Evolutionary conservation across 116 monocot genomes (phyloP).

Genomic region (Cymodocea nodosa): DNA sequence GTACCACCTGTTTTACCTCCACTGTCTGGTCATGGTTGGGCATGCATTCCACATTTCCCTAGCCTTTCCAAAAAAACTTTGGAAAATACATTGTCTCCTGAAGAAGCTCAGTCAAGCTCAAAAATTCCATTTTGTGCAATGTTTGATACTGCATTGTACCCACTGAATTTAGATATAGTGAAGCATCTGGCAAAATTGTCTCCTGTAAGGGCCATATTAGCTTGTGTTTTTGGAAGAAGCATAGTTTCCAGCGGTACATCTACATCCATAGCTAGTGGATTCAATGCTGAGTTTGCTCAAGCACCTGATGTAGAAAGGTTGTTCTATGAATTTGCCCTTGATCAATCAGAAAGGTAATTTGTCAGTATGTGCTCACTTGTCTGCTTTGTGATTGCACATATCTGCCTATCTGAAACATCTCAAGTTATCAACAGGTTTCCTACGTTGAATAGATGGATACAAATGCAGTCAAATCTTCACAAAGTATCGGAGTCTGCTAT

Average conservation of each 20-base stretch:
- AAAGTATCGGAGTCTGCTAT: slow-evolving; percentile 67
- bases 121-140: slow-evolving; percentile 22
- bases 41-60: slow-evolving; percentile 68
- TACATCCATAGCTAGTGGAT: slow-evolving; percentile 9
- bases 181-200: slow-evolving; percentile 82
- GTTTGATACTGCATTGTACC: slow-evolving; percentile 38
- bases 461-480: slow-evolving; percentile 95
- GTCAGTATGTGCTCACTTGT: background rate
- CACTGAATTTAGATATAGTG: slow-evolving; percentile 76
- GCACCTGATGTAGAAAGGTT: slow-evolving; percentile 57
- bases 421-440: slow-evolving; percentile 44
- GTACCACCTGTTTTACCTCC: slow-evolving; percentile 96
- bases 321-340: slow-evolving; percentile 92
- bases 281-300: slow-evolving; percentile 27
- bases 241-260: slow-evolving; percentile 45
- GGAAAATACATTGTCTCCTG: slow-evolving; percentile 10
- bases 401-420: slow-evolving; percentile 2
- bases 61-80: slow-evolving; percentile 21
- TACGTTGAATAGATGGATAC: slow-evolving; percentile 96
- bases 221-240: slow-evolving; percentile 87
- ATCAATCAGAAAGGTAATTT: slow-evolving; percentile 81
- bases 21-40: slow-evolving; percentile 75
- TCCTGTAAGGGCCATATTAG: slow-evolving; percentile 89
- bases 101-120: slow-evolving; percentile 19
- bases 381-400: background rate